phyloP scores from a whole-genome alignment of 768 basidiomycete species.

The Podaxis mareebaensis region DNA sequence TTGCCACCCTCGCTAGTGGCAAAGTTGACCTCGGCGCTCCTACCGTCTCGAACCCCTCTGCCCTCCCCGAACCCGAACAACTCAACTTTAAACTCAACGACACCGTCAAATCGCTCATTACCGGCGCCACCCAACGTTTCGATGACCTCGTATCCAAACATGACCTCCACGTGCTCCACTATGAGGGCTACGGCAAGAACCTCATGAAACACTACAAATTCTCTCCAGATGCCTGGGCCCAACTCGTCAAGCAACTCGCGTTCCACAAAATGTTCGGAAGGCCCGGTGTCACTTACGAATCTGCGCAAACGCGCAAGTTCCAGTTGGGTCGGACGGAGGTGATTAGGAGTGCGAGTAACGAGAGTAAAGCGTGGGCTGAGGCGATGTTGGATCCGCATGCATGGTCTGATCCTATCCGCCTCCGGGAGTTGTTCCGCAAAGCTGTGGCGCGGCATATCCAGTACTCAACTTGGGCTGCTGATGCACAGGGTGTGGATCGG shows the following conservation, averaged over 20 bases:
- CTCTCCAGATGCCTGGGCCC: slow-evolving; percentile 94
- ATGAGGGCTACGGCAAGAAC: slow-evolving; percentile 87
- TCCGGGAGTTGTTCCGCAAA: slow-evolving; percentile 66
- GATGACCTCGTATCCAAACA: slow-evolving; percentile 31
- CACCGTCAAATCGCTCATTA: slow-evolving; percentile 51
- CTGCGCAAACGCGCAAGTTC: slow-evolving; percentile 91
- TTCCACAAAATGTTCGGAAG: slow-evolving; percentile 83
- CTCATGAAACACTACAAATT: slow-evolving; percentile 79
- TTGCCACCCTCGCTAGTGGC: slow-evolving; percentile 70
- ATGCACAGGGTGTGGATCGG: slow-evolving; percentile 84
- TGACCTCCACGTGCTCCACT: slow-evolving; percentile 73
- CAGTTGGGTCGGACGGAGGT: slow-evolving; percentile 93
- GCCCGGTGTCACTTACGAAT: slow-evolving; percentile 88
- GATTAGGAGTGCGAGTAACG: slow-evolving; percentile 80
- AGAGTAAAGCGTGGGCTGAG: slow-evolving; percentile 52
- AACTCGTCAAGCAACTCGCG: slow-evolving; percentile 94
- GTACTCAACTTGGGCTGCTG: slow-evolving; percentile 89
- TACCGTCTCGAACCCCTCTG: slow-evolving; percentile 29
- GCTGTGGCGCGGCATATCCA: slow-evolving; percentile 84
- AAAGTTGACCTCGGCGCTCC: slow-evolving; percentile 76
- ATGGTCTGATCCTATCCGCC: slow-evolving; percentile 35
- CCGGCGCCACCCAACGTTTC: slow-evolving; percentile 64
- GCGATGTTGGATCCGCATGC: slow-evolving; percentile 67
- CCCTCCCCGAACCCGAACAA: slow-evolving; percentile 42
- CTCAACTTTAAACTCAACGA: slow-evolving; percentile 53